These are phyloP conservation scores for Trichoderma atrobrunneum DNA, from an alignment of 2,329 filamentous ascomycete species.

Conservation along the genomic window DNA sequence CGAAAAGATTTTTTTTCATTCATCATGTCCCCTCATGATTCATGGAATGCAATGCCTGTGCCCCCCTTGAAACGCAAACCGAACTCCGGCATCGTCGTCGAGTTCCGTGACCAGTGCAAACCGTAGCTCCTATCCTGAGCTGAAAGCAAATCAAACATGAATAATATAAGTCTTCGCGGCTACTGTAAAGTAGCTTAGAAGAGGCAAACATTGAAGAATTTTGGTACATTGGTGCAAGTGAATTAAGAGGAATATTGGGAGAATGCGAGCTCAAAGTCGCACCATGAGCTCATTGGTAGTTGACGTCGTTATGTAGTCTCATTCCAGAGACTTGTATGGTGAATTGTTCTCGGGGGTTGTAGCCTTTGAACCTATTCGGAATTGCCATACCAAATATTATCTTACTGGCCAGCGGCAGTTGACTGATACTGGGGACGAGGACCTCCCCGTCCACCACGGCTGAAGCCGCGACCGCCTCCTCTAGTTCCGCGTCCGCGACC, in stretches of 20 bases:
- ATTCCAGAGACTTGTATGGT: neutral
- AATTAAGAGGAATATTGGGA: neutral
- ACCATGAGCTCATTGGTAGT: neutral
- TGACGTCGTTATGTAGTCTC: neutral
- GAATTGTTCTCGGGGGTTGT: neutral
- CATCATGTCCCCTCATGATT: constrained; percentile 21
- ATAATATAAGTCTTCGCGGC: neutral
- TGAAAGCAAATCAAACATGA: constrained; percentile 17
- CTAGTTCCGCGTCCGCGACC: constrained; percentile 60
- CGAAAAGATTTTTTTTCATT: constrained; percentile 1
- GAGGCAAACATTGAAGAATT: constrained; percentile 23
- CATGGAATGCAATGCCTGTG: constrained; percentile 21
- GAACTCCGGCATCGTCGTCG: constrained; percentile 25
- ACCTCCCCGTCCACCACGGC: constrained; percentile 42
- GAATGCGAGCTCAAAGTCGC: neutral
- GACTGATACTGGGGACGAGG: constrained; percentile 34
- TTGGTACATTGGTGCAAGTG: constrained; percentile 29
- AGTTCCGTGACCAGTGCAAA: constrained; percentile 20
- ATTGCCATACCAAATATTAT: neutral
- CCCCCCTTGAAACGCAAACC: constrained; percentile 24
- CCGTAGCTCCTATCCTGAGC: constrained; percentile 21
- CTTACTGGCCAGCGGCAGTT: constrained; percentile 29
- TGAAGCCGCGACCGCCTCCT: constrained; percentile 41
- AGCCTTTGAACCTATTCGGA: neutral
- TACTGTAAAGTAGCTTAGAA: constrained; percentile 1